A percentile compares a stretch with the other conserved stretches of the same genome.
Evolutionary conservation across 768 basidiomycete genomes (phyloP).

Genomic region (Filobasidium floriforme): DNA sequence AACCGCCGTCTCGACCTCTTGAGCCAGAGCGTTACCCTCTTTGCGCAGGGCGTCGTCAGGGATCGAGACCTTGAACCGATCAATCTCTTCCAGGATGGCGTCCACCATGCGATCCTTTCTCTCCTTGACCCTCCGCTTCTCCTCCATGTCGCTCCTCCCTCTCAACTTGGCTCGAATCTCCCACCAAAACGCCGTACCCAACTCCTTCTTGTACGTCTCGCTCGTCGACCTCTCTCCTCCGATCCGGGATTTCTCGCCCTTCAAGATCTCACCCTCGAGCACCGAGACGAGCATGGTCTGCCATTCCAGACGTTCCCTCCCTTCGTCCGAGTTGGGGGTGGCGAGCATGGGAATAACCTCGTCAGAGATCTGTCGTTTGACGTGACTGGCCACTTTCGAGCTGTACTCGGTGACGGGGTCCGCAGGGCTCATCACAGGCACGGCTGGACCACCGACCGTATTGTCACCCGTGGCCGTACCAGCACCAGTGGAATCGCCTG

Average conservation of each 20-base stretch:
- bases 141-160: constrained; percentile 70
- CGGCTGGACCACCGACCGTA: not conserved
- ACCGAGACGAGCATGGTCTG: constrained; percentile 91
- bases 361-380: constrained; percentile 13
- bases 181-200: constrained; percentile 60
- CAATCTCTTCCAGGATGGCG: constrained; percentile 72
- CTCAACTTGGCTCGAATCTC: constrained; percentile 81
- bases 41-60: constrained; percentile 26
- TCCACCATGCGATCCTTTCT: constrained; percentile 73
- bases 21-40: constrained; percentile 27
- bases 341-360: constrained; percentile 39
- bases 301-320: constrained; percentile 84
- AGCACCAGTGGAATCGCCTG: too few relatives aligned
- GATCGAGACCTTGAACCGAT: constrained; percentile 60
- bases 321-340: constrained; percentile 62
- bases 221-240: constrained; percentile 66
- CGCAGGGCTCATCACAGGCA: not conserved
- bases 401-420: not conserved
- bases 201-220: constrained; percentile 43
- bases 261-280: constrained; percentile 84
- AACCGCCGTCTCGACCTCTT: constrained; percentile 26
- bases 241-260: constrained; percentile 88
- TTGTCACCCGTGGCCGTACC: not conserved
- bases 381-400: not conserved
- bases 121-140: constrained; percentile 72